Evolutionary conservation across 75 land plant genomes (phyloP), one percentile per base, ranked within the genome.

Genomic region (Pseudotsuga menziesii): DNA sequence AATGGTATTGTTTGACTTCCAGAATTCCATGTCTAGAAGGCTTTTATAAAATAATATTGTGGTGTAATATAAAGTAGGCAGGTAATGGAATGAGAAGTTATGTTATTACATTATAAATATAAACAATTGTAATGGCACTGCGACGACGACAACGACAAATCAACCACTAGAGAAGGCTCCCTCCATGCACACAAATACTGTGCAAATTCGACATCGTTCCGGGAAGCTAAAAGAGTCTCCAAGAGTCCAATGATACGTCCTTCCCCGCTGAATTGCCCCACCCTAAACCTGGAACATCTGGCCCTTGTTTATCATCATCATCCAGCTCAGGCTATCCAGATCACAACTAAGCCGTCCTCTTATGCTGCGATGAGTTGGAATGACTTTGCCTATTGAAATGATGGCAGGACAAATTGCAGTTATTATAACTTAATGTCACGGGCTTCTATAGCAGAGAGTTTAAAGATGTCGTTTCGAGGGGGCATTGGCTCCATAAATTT

Each of bases 401-500:
- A 2, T 81, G 82, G 67, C 93, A 91, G 32, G 77, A 63, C 69
- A 84, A 73, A 41, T 58, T 76, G 72, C 83, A 83, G 26, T 83
- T 83, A 22, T 73, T 35, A 79, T 89, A 90, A 5, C 81, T 75
- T 27, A 83, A 59, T 19, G 83, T 44, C 15, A 78, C 92, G 29
- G 93, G 89, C 73, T 77, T 58, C 75, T 81, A 58, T 91, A 87
- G 72, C 93, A 91, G 83, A 91, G 84, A 14, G 87, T 87, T 3
- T 91, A 86, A 22, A 78, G 25, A 61, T 91, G 93, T 84, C 85
- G 86, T 62, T 58, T 70, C 5, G 93, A 89, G 48, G 89, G 87
- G 4, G 83, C 78, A 78, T 91, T 91, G 54, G 93, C 93, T 25
- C 85, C 77, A 82, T 91, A 91, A 8, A 91, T 87, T 22, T 89